Base-by-base conservation (phyloP, 1,284 basidiomycete genomes). In the Trametes sp. region DNA sequence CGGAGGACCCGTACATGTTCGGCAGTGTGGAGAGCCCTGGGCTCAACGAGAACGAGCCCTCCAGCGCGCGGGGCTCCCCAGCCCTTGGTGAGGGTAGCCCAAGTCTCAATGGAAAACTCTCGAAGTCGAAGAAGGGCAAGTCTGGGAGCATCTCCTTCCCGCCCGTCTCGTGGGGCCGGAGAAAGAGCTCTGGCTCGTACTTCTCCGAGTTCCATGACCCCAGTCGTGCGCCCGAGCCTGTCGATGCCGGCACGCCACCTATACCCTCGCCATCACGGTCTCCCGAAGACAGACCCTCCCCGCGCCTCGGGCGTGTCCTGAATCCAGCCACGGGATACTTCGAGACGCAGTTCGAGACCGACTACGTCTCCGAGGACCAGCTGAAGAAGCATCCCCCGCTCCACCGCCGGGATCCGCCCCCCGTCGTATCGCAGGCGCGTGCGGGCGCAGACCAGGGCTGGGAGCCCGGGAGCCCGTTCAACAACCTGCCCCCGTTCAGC, bases 131-230 rank as follows among this genome's bases (percentile, higher is more conserved):
- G 74, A 84, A 83, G 64, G 82, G 61, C 41, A 69, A 81, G 68
- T 73, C 75, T 23, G 63, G 73, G 2, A 79, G 77, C 56, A 67
- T 78, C 21, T 63, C 76, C 2, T 90, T 89, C 67, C 88, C 90
- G 36, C 89, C 90, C 9, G 67, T 76, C 24, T 80, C 84, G n/a
- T 92, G 89, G 90, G 87, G 85, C 9, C 70, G 73, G 21, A 74
- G 73, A 46, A 82, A 80, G 64, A 74, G 80, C 60, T 74, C 76
- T 1, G 87, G 84, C 1, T 86, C 88, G 10, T 88, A 87, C 71
- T 86, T 87, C 68, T 75, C 75, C 26, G 76, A 75, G 51, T 69
- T 76, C 33, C 75, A 77, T 67, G 73, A 81, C 71, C 54, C 77
- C 65, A 67, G 51, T 38, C 70, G 64, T 51, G 69, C 62, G 13